Evolutionary conservation across 495 filamentous ascomycete species (phyloP).

Genomic region (Ascobolus immersus): DNA sequence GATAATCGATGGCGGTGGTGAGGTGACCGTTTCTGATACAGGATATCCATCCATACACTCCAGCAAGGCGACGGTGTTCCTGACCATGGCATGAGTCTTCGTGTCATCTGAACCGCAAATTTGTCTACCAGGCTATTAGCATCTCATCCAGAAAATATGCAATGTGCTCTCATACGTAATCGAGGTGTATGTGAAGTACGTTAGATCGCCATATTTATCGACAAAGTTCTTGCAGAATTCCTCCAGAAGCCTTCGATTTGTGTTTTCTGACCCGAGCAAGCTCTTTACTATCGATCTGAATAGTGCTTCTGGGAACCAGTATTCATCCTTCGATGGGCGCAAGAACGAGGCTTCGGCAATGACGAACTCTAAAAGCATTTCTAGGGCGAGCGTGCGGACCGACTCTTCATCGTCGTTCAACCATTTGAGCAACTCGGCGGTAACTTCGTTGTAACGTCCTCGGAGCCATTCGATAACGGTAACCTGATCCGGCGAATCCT

Average conservation of each 20-base stretch:
- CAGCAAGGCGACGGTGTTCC: too few relatives aligned
- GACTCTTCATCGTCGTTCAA: slow-evolving; percentile 29
- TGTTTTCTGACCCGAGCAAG: slow-evolving; percentile 30
- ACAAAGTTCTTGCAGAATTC: too few relatives aligned
- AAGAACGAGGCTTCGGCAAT: slow-evolving; percentile 46
- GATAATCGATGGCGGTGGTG: slow-evolving; percentile 33
- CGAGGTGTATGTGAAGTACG: too few relatives aligned
- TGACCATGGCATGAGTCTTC: too few relatives aligned
- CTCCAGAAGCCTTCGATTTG: too few relatives aligned
- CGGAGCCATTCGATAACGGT: slow-evolving; percentile 57
- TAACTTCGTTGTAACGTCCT: slow-evolving; percentile 44
- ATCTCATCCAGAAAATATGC: too few relatives aligned
- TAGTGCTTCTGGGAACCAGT: slow-evolving; percentile 35
- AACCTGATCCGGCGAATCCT: slow-evolving; percentile 40
- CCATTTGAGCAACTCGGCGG: slow-evolving; percentile 27
- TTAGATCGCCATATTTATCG: too few relatives aligned
- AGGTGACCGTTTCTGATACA: too few relatives aligned
- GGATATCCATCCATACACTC: too few relatives aligned
- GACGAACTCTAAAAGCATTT: slow-evolving; percentile 52
- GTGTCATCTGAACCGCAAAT: too few relatives aligned
- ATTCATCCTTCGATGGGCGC: slow-evolving; percentile 29
- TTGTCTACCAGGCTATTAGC: too few relatives aligned
- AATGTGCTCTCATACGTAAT: too few relatives aligned
- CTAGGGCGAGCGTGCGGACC: slow-evolving; percentile 2
- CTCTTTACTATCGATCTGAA: slow-evolving; percentile 36